Evolutionary conservation across 306 rosid genomes (phyloP), one percentile per base, ranked within the genome.

Genomic region (Gleditsia sinensis): DNA sequence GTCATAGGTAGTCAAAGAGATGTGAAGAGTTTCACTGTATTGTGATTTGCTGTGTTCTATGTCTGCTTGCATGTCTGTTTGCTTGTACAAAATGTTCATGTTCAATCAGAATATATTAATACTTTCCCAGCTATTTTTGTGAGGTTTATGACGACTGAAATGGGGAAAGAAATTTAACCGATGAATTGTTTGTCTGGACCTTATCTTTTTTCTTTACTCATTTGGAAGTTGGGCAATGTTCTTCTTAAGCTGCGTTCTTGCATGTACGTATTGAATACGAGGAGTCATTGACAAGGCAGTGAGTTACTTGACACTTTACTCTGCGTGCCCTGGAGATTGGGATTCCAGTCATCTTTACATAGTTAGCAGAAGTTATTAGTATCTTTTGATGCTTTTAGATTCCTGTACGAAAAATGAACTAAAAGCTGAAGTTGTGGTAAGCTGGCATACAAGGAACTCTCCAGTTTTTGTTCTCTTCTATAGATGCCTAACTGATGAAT

Each of bases 21-120:
- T 56, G n/a, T 67, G 45, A 75, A 51, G 59, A 77, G 57, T 48
- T 79, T 21, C 83, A 24, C 23, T 39, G 56, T 76, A 21, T 39
- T 27, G 23, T 78, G 78, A 57, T 75, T 58, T 46, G 69, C 57
- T 51, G 60, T 68, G 40, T 69, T 30, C 10, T 51, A 30, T 9
- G 42, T 28, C 66, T 8, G 55, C 30, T 64, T 68, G 58, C 14
- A 3, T 45, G 17, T 46, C 16, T 25, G 51, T 7, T 3, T 48
- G 9, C 1, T 19, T 67, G 46, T 46, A 69, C 21, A 57, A 57
- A 63, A 11, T 64, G 33, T 36, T 74, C 65, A 16, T 27, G 69
- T 39, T 76, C 54, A 56, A 37, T 65, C 55, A 32, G 25, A 65
- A 49, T 25, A 28, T 33, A 25, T 42, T 66, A 56, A 43, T 37